Percentiles rank a stretch among this genome's conserved stretches.
Conservation (phyloP, 2,329 filamentous ascomycete genomes). For the Ophiocordyceps robertsii region DNA sequence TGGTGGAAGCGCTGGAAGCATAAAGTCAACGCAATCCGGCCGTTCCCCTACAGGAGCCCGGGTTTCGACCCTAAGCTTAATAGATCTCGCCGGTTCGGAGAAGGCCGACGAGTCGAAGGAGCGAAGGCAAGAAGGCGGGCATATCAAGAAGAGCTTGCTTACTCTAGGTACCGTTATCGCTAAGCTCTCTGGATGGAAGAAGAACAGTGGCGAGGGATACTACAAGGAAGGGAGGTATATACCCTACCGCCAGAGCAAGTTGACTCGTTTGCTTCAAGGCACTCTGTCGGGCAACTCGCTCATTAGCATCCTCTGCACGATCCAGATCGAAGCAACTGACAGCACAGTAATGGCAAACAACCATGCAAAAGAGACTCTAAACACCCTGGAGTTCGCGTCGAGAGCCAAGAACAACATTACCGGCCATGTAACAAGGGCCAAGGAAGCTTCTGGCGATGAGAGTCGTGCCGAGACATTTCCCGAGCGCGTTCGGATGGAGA, state of each 20-base stretch:
- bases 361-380: conserved; percentile 80
- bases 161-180: conserved; percentile 93
- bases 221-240: conserved; percentile 87
- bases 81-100: conserved; percentile 92
- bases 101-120: conserved; percentile 93
- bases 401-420: conserved; percentile 97
- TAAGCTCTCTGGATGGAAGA: conserved; percentile 74
- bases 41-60: conserved; percentile 78
- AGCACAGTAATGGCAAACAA: conserved; percentile 57
- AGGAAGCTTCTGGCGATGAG: conserved; percentile 80
- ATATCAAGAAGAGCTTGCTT: conserved; percentile 96
- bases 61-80: conserved; percentile 87
- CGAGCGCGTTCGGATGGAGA: conserved; percentile 89
- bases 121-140: conserved; percentile 81
- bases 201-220: conserved; percentile 56
- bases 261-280: conserved; percentile 83
- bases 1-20: conserved; percentile 25
- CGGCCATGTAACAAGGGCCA: conserved; percentile 88
- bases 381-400: conserved; percentile 92
- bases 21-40: conserved; percentile 48
- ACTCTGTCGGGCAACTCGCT: conserved; percentile 87
- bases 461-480: conserved; percentile 75
- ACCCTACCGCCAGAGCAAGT: conserved; percentile 93
- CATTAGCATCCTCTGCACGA: conserved; percentile 94
- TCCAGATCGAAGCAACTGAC: conserved; percentile 70